A percentile compares a stretch with the other conserved stretches of the same genome.
Evolutionary conservation across 345 rosid genomes (phyloP).

Genomic region (Melaleuca quinquenervia): DNA sequence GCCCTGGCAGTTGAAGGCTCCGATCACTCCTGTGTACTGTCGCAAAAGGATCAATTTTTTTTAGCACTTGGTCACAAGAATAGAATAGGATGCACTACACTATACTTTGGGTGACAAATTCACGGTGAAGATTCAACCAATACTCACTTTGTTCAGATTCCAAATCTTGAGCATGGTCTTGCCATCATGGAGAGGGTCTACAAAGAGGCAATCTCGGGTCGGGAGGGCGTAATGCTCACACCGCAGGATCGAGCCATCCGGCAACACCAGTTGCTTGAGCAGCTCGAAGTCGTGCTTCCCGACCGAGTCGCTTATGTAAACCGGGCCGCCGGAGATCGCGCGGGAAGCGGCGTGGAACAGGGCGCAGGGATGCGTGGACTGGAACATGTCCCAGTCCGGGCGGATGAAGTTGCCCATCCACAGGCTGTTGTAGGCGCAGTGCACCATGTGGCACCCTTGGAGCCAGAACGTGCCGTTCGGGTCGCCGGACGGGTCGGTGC

Average conservation of each 20-base stretch:
- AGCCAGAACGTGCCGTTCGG: slow-evolving; percentile 96
- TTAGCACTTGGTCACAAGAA: background rate
- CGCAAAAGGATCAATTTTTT: background rate
- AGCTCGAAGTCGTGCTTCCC: slow-evolving; percentile 75
- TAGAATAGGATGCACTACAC: background rate
- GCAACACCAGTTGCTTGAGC: slow-evolving; percentile 60
- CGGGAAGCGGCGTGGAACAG: slow-evolving; percentile 95
- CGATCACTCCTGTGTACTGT: slow-evolving; percentile 77
- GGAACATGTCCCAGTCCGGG: slow-evolving; percentile 99
- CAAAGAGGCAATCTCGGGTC: slow-evolving; percentile 79
- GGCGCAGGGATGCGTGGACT: slow-evolving; percentile 91
- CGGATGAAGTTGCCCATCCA: slow-evolving; percentile 99
- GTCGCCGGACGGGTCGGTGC: slow-evolving; percentile 95
- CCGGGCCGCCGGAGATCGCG: slow-evolving; percentile 92
- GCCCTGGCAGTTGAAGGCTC: slow-evolving; percentile 96
- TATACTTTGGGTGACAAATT: background rate
- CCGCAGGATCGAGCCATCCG: slow-evolving; percentile 74
- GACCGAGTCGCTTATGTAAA: slow-evolving; percentile 71
- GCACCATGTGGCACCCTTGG: slow-evolving; percentile 99
- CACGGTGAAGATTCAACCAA: background rate
- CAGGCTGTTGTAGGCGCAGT: slow-evolving; percentile 95
- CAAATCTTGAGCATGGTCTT: slow-evolving; percentile 98
- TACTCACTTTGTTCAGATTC: slow-evolving; percentile 83
- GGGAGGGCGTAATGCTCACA: slow-evolving; percentile 89
- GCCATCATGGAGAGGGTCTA: slow-evolving; percentile 93